Percentiles rank a stretch among this genome's conserved stretches.
These are phyloP conservation scores for Eimeria sp. DNA, from an alignment of 169 alveolate genomes.

Conservation along the genomic window DNA sequence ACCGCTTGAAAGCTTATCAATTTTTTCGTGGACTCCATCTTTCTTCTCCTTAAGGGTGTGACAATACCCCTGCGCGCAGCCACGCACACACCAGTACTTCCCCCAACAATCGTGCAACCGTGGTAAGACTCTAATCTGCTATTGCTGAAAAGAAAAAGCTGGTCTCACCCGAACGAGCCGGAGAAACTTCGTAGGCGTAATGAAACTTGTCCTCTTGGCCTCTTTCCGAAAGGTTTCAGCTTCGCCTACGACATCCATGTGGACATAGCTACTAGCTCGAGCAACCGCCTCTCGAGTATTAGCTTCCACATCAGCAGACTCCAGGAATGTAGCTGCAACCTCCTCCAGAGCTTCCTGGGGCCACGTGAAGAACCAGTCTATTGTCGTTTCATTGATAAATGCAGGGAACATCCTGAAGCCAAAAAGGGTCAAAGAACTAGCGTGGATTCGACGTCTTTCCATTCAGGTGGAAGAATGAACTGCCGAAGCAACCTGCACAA, in stretches of 20 bases:
- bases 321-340: conserved; percentile 95
- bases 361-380: conserved; percentile 98
- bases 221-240: conserved; percentile 90
- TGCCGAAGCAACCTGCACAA: background rate
- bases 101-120: background rate
- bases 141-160: background rate
- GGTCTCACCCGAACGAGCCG: conserved; percentile 90
- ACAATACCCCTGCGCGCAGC: conserved; percentile 29
- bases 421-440: background rate
- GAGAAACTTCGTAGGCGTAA: conserved; percentile 97
- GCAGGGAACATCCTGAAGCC: conserved; percentile 90
- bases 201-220: conserved; percentile 94
- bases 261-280: conserved; percentile 92
- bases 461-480: background rate
- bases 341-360: conserved; percentile 97
- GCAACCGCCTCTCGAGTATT: conserved; percentile 90
- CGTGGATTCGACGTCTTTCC: background rate
- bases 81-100: background rate
- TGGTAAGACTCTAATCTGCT: background rate
- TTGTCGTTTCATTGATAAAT: conserved; percentile 96
- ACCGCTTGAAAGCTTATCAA: conserved; percentile 95
- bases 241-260: conserved; percentile 90
- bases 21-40: conserved; percentile 92
- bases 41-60: conserved; percentile 88
- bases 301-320: conserved; percentile 86